A percentile compares a stretch with the other conserved stretches of the same genome.
Conservation (phyloP, 345 rosid species). For the Eucalyptus pauciflora region DNA sequence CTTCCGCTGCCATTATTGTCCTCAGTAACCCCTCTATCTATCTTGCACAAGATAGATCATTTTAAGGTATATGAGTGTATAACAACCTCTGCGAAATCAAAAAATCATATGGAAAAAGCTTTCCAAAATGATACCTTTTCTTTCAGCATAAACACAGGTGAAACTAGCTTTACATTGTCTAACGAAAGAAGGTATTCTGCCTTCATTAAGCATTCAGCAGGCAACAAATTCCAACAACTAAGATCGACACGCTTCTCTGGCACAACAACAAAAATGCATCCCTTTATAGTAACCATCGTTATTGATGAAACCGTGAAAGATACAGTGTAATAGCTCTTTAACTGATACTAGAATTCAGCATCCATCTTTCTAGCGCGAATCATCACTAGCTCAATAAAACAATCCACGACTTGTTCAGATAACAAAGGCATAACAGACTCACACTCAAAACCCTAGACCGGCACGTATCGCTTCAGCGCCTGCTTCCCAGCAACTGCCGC, state of each 20-base stretch:
- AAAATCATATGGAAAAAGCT: neutral
- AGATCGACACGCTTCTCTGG: neutral
- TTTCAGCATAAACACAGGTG: neutral
- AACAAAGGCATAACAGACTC: neutral
- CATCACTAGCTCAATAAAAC: neutral
- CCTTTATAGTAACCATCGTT: neutral
- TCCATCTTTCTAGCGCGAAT: neutral
- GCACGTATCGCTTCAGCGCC: slow-evolving; percentile 66
- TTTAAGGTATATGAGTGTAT: neutral
- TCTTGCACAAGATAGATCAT: neutral
- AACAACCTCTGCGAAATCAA: neutral
- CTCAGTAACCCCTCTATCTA: neutral
- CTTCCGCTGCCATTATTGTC: neutral
- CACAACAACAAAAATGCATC: neutral
- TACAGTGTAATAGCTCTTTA: neutral
- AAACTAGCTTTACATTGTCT: neutral
- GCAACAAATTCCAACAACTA: neutral
- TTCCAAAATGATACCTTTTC: neutral
- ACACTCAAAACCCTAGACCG: slow-evolving; percentile 26
- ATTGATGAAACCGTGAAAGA: neutral
- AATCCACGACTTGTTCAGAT: neutral
- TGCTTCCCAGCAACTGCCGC: slow-evolving; percentile 75
- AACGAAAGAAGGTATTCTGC: neutral
- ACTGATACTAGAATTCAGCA: neutral
- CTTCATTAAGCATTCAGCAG: neutral